A percentile compares a stretch with the other conserved stretches of the same genome.
Evolutionary conservation across 2,329 filamentous ascomycete species (phyloP).

Genomic region (Sclerotinia trifoliorum): DNA sequence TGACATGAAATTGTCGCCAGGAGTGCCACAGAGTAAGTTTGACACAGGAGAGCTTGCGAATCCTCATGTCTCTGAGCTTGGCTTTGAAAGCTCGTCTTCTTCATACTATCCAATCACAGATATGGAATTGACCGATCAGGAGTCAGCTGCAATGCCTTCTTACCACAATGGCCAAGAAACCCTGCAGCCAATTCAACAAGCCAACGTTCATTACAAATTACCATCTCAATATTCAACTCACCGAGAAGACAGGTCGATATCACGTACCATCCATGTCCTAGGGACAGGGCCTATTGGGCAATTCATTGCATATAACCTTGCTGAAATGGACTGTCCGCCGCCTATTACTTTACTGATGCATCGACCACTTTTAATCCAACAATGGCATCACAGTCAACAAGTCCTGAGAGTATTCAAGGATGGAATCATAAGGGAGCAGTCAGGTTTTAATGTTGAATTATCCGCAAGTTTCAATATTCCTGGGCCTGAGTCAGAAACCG

Average conservation of each 20-base stretch:
- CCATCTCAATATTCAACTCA: background rate
- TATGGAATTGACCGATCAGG: background rate
- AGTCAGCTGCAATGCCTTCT: background rate
- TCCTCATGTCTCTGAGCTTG: background rate
- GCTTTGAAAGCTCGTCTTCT: background rate
- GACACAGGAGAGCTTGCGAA: background rate
- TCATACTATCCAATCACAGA: background rate
- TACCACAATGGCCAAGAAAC: background rate
- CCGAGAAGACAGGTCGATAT: background rate
- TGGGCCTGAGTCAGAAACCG: conserved; percentile 33
- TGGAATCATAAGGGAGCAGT: conserved; percentile 41
- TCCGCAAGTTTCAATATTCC: conserved; percentile 29
- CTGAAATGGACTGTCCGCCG: conserved; percentile 56
- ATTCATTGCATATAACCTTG: conserved; percentile 65
- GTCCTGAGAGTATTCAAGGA: conserved; percentile 49
- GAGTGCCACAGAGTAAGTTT: background rate
- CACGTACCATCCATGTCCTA: conserved; percentile 57
- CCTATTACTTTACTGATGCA: conserved; percentile 64
- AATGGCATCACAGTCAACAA: conserved; percentile 49
- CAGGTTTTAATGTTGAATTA: conserved; percentile 39
- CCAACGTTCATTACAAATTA: background rate
- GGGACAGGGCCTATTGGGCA: conserved; percentile 64
- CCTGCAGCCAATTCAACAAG: background rate
- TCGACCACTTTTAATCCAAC: conserved; percentile 43
- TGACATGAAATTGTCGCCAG: background rate